Conservation (phyloP, 345 rosid species). For the Populus nigra region DNA sequence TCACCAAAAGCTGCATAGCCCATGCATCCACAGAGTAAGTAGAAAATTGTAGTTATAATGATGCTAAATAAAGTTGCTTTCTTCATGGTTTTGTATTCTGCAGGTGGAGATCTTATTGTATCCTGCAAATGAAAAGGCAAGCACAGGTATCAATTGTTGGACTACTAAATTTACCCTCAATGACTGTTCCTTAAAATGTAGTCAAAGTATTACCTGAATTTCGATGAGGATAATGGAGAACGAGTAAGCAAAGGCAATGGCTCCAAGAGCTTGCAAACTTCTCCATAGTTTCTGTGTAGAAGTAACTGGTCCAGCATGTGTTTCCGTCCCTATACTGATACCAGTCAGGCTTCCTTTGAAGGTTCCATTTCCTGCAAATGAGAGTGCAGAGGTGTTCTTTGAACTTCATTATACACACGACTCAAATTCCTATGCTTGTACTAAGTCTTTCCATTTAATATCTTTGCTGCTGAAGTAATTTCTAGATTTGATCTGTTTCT, state of each 20-base stretch:
- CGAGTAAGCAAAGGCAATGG: slow-evolving; percentile 77
- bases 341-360: slow-evolving; percentile 62
- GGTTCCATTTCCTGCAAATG: slow-evolving; percentile 35
- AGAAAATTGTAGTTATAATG: slow-evolving; percentile 51
- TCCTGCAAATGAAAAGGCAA: slow-evolving; percentile 40
- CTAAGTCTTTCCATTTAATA: no score
- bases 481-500: no score
- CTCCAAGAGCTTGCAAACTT: slow-evolving; percentile 75
- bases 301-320: slow-evolving; percentile 48
- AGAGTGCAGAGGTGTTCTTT: no score
- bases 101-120: slow-evolving; percentile 73
- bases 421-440: no score
- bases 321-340: slow-evolving; percentile 44
- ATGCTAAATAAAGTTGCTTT: slow-evolving; percentile 57
- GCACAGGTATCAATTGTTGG: no score
- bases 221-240: slow-evolving; percentile 61
- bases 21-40: slow-evolving; percentile 69
- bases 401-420: no score
- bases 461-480: no score
- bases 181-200: no score
- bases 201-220: slow-evolving; percentile 50
- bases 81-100: slow-evolving; percentile 74
- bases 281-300: slow-evolving; percentile 54
- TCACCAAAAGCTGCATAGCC: slow-evolving; percentile 89
- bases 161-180: no score